A percentile compares a stretch with the other conserved stretches of the same genome.
phyloP scores from a whole-genome alignment of 257 asterid species.

The Osmanthus fragrans region DNA sequence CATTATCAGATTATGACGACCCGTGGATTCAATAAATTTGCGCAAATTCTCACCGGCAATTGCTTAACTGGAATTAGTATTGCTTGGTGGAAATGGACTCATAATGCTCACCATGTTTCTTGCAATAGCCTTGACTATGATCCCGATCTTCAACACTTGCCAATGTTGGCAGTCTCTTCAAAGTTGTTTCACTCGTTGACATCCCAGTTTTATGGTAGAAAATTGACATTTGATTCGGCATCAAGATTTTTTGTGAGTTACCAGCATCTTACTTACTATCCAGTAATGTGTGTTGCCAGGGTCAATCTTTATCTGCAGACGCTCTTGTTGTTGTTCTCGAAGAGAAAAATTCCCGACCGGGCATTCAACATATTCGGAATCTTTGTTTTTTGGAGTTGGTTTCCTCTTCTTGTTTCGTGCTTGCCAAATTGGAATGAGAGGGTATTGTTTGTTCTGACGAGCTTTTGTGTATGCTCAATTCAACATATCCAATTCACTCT shows the following conservation, averaged over 20 bases:
- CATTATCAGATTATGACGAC: constrained; percentile 72
- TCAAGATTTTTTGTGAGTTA: constrained; percentile 66
- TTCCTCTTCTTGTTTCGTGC: constrained; percentile 62
- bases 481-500: constrained; percentile 82
- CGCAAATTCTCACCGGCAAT: constrained; percentile 73
- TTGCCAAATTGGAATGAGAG: constrained; percentile 75
- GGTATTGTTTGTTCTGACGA: constrained; percentile 50
- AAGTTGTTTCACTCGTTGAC: constrained; percentile 48
- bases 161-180: constrained; percentile 70
- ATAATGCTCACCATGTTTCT: constrained; percentile 79
- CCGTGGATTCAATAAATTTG: constrained; percentile 46
- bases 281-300: constrained; percentile 64
- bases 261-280: constrained; percentile 75
- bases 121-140: constrained; percentile 90
- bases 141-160: constrained; percentile 94
- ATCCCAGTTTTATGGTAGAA: constrained; percentile 61
- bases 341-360: constrained; percentile 63
- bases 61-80: constrained; percentile 91
- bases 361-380: constrained; percentile 65
- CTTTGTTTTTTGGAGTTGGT: constrained; percentile 86
- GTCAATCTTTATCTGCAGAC: constrained; percentile 80
- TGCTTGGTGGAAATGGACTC: constrained; percentile 99
- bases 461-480: constrained; percentile 58
- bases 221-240: constrained; percentile 58
- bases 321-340: constrained; percentile 54